Evolutionary conservation across 2,329 filamentous ascomycete genomes (phyloP), one percentile per base, ranked within the genome.

Genomic region (Cladobotryum mycophilum): DNA sequence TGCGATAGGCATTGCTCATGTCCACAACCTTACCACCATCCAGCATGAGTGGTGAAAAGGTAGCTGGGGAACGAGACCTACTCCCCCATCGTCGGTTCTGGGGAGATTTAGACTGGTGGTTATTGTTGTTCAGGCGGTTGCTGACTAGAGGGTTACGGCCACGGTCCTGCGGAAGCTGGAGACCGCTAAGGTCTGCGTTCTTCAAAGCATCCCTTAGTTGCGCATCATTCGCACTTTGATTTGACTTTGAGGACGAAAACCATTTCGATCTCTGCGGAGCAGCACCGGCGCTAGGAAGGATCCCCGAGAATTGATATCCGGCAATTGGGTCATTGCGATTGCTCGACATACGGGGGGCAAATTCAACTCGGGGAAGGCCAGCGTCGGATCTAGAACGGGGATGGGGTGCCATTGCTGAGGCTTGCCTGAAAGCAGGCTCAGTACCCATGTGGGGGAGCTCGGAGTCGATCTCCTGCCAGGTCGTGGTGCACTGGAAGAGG

Each of bases 1-100:
- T 79, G 46, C 84, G 76, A 62, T 90, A 88, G 4, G 86, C 84
- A 55, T 75, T 85, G 52, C 78, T 81, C 67, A 87, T 79, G 61
- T 90, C 85, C 47, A 89, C 70, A 1, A 79, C 65, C 43, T 79
- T 76, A 11, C 81, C 82, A 48, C 82, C 81, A 40, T 81, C 78
- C 3, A 86, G 73, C 41, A 81, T 72, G 56, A 66, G 53, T 12
- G 62, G 54, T 18, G 56, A 51, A 37, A 62, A 59, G 4, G 58
- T 57, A 22, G 69, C 63, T 38, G 64, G 65, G 41, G 60, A 75
- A 58, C 66, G 69, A 62, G 61, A 76, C 53, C 57, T 65, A 55
- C 56, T 71, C 53, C 41, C 57, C 57, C 76, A 64, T 41, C 76
- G 45, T 42, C 76, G 45, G 42, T 73, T 71, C 59, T 73, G 67